Conservation (phyloP, 306 rosid genomes). For the Aeschynomene evenia region DNA sequence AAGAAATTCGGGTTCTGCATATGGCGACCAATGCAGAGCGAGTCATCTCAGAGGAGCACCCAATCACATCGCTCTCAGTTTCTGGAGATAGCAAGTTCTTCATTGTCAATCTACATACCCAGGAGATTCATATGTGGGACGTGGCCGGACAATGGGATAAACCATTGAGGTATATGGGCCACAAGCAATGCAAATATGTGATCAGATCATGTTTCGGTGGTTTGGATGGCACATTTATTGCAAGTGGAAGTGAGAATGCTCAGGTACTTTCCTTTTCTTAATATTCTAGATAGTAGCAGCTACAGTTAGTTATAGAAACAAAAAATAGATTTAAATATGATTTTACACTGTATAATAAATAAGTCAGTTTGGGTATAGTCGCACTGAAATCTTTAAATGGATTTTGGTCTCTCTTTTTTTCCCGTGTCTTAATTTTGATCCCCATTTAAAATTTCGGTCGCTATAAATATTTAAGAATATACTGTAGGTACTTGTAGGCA, state of each 20-base stretch:
- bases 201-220: constrained; percentile 95
- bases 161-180: constrained; percentile 30
- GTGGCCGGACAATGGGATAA: constrained; percentile 66
- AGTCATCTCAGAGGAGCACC: constrained; percentile 67
- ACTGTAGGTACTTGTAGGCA: too few species aligned
- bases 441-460: too few species aligned
- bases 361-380: too few species aligned
- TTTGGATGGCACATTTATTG: constrained; percentile 64
- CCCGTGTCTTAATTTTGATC: too few species aligned
- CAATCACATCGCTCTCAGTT: constrained; percentile 39
- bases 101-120: constrained; percentile 85
- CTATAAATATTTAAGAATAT: too few species aligned
- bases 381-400: too few species aligned
- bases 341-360: background rate
- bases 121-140: constrained; percentile 93
- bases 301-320: background rate
- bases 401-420: too few species aligned
- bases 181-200: constrained; percentile 73
- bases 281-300: background rate
- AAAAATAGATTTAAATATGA: too few species aligned
- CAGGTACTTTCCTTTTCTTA: constrained; percentile 50
- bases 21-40: constrained; percentile 64
- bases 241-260: constrained; percentile 89
- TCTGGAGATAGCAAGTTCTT: constrained; percentile 68
- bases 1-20: constrained; percentile 71